These are phyloP conservation scores for Wickerhamiella infanticola DNA, from an alignment of 1,139 yeast species.

Conservation along the genomic window DNA sequence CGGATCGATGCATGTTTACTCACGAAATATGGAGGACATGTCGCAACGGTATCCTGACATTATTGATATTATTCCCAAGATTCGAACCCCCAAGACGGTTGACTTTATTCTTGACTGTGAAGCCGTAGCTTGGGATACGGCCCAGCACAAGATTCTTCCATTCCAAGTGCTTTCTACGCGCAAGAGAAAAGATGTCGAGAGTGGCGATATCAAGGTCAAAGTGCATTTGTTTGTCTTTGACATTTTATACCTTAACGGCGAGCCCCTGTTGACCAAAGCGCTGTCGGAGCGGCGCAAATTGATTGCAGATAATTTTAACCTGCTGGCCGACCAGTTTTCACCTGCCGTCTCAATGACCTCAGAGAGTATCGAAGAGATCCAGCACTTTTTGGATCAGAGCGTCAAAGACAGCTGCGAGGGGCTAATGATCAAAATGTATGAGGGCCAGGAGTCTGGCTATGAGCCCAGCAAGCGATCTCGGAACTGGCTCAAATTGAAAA, in stretches of 20 bases:
- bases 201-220: conserved; percentile 72
- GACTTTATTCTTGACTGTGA: conserved; percentile 80
- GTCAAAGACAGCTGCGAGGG: conserved; percentile 92
- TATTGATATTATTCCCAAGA: conserved; percentile 47
- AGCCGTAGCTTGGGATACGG: conserved; percentile 97
- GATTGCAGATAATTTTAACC: conserved; percentile 40
- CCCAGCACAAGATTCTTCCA: conserved; percentile 60
- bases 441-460: conserved; percentile 66
- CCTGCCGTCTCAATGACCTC: conserved; percentile 69
- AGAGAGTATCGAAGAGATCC: conserved; percentile 55
- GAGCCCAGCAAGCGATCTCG: conserved; percentile 92
- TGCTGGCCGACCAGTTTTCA: conserved; percentile 62
- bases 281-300: conserved; percentile 53
- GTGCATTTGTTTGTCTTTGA: conserved; percentile 92
- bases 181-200: conserved; percentile 82
- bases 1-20: conserved; percentile 62
- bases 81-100: conserved; percentile 27
- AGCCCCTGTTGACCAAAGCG: conserved; percentile 51
- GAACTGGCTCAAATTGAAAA: conserved; percentile 89
- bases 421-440: conserved; percentile 80
- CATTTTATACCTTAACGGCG: conserved; percentile 55
- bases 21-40: conserved; percentile 96
- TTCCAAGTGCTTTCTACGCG: conserved; percentile 87
- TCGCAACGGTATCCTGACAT: conserved; percentile 90
- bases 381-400: conserved; percentile 74